Percentiles rank a stretch among this genome's conserved stretches.
These are phyloP conservation scores for Aspergillus sclerotioniger DNA, from an alignment of 495 filamentous ascomycete genomes.

Conservation along the genomic window DNA sequence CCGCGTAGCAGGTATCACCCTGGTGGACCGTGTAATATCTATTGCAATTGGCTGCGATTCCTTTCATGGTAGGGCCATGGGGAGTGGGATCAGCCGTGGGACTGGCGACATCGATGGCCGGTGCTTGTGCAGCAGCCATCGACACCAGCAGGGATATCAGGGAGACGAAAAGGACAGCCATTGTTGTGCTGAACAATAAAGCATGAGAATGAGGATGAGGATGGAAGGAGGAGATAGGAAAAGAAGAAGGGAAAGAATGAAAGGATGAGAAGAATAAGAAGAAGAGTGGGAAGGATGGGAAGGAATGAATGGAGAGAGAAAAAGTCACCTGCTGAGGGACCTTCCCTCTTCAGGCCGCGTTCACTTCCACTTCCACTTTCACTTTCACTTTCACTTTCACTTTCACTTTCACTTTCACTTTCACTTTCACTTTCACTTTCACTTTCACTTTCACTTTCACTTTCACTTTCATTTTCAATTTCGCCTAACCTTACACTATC, in stretches of 20 bases:
- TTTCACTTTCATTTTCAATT: too few relatives aligned
- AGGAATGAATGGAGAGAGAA: background rate
- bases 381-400: conserved; percentile 9
- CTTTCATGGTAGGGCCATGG: conserved; percentile 14
- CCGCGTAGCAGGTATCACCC: conserved; percentile 19
- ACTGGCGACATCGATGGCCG: background rate
- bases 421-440: too few relatives aligned
- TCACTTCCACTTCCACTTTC: conserved; percentile 13
- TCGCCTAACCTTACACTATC: too few relatives aligned
- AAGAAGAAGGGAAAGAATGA: background rate
- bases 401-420: background rate
- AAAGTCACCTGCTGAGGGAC: too few relatives aligned
- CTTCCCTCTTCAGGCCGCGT: background rate
- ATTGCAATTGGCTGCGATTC: conserved; percentile 16
- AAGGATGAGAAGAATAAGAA: background rate
- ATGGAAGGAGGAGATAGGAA: background rate
- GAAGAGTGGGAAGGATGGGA: background rate
- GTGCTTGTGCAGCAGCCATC: background rate
- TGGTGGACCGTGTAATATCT: conserved; percentile 23
- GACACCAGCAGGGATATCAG: background rate
- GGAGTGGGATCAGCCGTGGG: conserved; percentile 11
- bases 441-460: too few relatives aligned
- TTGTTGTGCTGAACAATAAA: background rate
- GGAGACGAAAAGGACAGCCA: background rate
- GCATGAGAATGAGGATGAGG: background rate